A percentile compares a stretch with the other conserved stretches of the same genome.
Evolutionary conservation across 441 rosid species (phyloP).

Genomic region (Gossypium gossypioides): DNA sequence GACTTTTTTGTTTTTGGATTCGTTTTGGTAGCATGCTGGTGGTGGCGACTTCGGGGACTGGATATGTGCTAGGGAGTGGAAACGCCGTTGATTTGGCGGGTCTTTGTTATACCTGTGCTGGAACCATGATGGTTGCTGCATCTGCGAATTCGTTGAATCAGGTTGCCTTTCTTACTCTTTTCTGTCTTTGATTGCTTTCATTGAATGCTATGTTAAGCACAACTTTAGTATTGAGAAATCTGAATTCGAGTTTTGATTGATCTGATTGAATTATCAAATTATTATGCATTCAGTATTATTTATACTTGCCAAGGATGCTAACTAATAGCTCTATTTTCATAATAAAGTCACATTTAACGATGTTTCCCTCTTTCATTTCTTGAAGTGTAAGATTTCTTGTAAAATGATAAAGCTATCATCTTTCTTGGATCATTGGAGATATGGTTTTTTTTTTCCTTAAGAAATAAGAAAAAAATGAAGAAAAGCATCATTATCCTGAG

Average conservation of each 20-base stretch:
- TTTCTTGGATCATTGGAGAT: neutral
- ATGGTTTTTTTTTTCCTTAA: no score
- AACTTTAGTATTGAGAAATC: neutral
- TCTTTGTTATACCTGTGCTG: slow-evolving; percentile 84
- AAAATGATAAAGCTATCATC: neutral
- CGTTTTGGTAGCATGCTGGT: slow-evolving; percentile 58
- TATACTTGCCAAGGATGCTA: neutral
- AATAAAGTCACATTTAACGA: neutral
- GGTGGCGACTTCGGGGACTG: slow-evolving; percentile 93
- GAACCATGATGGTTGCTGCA: slow-evolving; percentile 93
- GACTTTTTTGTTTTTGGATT: neutral
- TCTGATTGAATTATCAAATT: neutral
- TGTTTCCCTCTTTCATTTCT: neutral
- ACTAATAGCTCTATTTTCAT: neutral
- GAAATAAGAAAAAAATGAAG: neutral
- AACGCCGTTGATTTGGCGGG: slow-evolving; percentile 52
- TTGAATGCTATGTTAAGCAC: neutral
- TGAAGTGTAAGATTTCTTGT: neutral
- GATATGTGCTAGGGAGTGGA: slow-evolving; percentile 74
- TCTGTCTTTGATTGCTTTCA: neutral
- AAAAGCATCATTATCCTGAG: neutral
- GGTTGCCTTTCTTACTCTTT: slow-evolving; percentile 26
- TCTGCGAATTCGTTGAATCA: slow-evolving; percentile 90
- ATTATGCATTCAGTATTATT: neutral
- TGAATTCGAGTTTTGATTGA: neutral